phyloP scores from a whole-genome alignment of 306 rosid genomes.

The Geum urbanum region DNA sequence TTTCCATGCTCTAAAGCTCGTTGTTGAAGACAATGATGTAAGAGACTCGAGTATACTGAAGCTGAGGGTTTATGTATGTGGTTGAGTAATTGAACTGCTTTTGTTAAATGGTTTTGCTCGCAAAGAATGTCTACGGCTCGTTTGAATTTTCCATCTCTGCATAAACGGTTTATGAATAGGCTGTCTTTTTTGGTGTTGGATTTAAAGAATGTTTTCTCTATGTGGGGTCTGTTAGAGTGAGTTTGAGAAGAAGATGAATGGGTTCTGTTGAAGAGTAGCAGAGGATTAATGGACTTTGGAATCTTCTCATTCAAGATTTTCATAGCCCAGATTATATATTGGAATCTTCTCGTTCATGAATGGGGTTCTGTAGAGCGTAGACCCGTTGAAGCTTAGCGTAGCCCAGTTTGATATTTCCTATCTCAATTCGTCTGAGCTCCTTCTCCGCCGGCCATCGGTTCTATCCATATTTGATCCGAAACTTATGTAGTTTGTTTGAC shows the following conservation, averaged over 20 bases:
- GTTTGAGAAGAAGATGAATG: slow-evolving; percentile 30
- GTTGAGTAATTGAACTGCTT: slow-evolving; percentile 44
- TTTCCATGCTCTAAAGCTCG: slow-evolving; percentile 53
- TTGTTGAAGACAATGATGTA: slow-evolving; percentile 39
- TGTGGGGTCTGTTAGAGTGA: not conserved
- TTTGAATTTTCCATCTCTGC: slow-evolving; percentile 34
- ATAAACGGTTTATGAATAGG: slow-evolving; percentile 22
- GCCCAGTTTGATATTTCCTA: too few species aligned
- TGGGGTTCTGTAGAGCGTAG: too few species aligned
- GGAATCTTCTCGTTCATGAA: too few species aligned
- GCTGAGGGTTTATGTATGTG: slow-evolving; percentile 36
- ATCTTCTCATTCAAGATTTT: not conserved
- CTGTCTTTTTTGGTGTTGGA: slow-evolving; percentile 36
- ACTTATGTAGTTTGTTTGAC: too few species aligned
- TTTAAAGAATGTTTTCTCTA: slow-evolving; percentile 10
- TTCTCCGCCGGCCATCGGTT: too few species aligned
- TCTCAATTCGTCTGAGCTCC: too few species aligned
- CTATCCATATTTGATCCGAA: too few species aligned
- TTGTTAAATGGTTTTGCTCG: slow-evolving; percentile 41
- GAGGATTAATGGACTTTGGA: slow-evolving; percentile 1
- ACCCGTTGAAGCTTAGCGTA: too few species aligned
- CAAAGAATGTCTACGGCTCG: slow-evolving; percentile 46
- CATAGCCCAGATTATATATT: too few species aligned
- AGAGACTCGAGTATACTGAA: slow-evolving; percentile 42
- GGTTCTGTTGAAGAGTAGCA: slow-evolving; percentile 10